Base-by-base conservation (phyloP, 2,329 filamentous ascomycete genomes). In the Alternaria angustiovoidea region DNA sequence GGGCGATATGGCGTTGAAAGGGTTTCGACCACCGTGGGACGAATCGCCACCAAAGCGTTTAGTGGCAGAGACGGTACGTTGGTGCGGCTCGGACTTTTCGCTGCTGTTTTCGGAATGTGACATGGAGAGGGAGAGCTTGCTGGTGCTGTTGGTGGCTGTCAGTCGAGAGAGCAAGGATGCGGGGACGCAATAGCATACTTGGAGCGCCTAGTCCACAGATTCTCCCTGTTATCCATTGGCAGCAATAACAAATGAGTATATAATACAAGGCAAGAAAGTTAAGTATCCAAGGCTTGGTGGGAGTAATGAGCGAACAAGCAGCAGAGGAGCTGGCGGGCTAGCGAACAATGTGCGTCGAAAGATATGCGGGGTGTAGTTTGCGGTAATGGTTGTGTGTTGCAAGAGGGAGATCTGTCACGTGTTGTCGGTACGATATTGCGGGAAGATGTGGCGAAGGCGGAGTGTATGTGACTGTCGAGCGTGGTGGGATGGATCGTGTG, bases 111-210 rank as follows among this genome's bases (percentile, higher is more conserved):
- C 83, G 70, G 84, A 81, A 75, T 87, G 87, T 76, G 88, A 83
- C 78, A 91, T 96, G 72, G 93, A 90, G 66, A 98, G 86, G 70
- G 93, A 96, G 81, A 97, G 91, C 85, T 96, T 98, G 86, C 88
- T 92, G 81, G 88, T 87, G 85, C 91, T 95, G 76, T 59, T 54
- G 67, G 65, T 56, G 55, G 74, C 57, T 71, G 74, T 77, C 61
- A 78, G 75, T 70, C 34, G 43, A 28, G 54, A 58, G 38, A 41
- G 46, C 51, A 42, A 61, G 34, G 62, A 48, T 61, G 67, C 64
- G 66, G 70, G 64, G 63, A 52, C 49, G 63, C 41, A 64, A 55
- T 60, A 63, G 68, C 89, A 80, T 85, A 94, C 91, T 93, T 93
- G 81, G 89, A 90, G 81, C 92, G 90, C 81, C 92, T 90, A 81